A percentile compares a stretch with the other conserved stretches of the same genome.
Conservation (phyloP, 768 basidiomycete genomes). For the Clitopilus hobsonii region DNA sequence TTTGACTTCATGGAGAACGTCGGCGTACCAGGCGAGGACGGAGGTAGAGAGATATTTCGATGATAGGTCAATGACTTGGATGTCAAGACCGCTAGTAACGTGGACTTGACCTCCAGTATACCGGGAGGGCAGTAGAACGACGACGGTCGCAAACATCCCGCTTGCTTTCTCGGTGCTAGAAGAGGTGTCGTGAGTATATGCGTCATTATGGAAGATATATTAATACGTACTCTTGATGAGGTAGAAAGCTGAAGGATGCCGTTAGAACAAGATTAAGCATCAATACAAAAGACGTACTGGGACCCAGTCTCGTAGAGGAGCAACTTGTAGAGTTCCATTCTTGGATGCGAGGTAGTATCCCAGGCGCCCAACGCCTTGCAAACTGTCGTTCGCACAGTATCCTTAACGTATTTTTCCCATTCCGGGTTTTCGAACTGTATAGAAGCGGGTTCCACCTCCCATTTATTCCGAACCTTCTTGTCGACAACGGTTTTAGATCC, state of each 20-base stretch:
- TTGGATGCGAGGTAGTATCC: constrained; percentile 19
- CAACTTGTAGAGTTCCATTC: constrained; percentile 40
- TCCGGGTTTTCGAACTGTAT: constrained; percentile 35
- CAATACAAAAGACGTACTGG: constrained; percentile 29
- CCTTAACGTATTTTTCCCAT: constrained; percentile 32
- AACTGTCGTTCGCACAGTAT: constrained; percentile 21
- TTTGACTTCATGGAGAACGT: constrained; percentile 46
- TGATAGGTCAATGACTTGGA: constrained; percentile 31
- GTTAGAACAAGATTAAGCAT: constrained; percentile 28
- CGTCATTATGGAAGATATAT: neutral
- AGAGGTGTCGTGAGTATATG: constrained; percentile 11
- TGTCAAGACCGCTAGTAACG: constrained; percentile 30
- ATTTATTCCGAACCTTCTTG: constrained; percentile 41
- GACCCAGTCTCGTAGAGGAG: constrained; percentile 44
- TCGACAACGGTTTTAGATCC: constrained; percentile 38
- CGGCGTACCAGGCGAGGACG: constrained; percentile 48
- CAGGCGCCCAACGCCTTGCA: constrained; percentile 32
- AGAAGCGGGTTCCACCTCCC: constrained; percentile 40
- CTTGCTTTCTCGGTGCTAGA: constrained; percentile 38
- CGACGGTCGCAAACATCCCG: constrained; percentile 49
- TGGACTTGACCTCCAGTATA: constrained; percentile 43
- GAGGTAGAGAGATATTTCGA: constrained; percentile 22
- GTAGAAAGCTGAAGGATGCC: constrained; percentile 26
- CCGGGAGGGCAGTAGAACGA: constrained; percentile 40
- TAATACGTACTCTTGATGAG: constrained; percentile 44